Evolutionary conservation across 1,284 basidiomycete genomes (phyloP).

Genomic region (Mycena citricolor): DNA sequence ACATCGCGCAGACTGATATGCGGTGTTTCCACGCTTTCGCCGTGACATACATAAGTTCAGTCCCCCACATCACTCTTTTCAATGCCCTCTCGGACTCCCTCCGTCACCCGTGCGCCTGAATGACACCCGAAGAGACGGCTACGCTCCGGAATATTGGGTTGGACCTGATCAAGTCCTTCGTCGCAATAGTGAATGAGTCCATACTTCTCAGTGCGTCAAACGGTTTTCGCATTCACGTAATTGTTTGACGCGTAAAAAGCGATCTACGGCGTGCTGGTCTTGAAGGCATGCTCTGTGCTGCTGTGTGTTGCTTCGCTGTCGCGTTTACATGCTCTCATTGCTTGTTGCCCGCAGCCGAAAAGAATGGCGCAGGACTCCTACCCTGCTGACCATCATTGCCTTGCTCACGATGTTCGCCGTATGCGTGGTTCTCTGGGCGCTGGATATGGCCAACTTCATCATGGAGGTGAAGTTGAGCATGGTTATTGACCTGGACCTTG

Average conservation of each 20-base stretch:
- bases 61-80: no score
- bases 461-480: conserved; percentile 7
- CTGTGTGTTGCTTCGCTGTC: conserved; percentile 1
- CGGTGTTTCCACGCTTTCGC: no score
- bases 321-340: neutral
- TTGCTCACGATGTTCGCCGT: conserved; percentile 14
- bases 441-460: conserved; percentile 15
- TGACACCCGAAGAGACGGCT: conserved; percentile 14
- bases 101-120: neutral
- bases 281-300: conserved; percentile 10
- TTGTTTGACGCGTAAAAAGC: neutral
- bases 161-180: conserved; percentile 5
- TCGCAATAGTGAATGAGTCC: conserved; percentile 13
- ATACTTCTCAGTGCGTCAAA: conserved; percentile 14
- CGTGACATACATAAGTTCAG: no score
- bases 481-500: conserved; percentile 1
- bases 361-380: conserved; percentile 1
- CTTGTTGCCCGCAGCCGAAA: neutral
- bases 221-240: neutral
- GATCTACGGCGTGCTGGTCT: conserved; percentile 9
- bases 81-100: no score
- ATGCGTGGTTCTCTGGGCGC: conserved; percentile 3
- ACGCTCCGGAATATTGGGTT: conserved; percentile 10
- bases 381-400: conserved; percentile 3
- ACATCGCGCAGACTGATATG: no score